These are phyloP conservation scores for Sphaerobolus stellatus DNA, from an alignment of 1,284 basidiomycete genomes.

Conservation along the genomic window DNA sequence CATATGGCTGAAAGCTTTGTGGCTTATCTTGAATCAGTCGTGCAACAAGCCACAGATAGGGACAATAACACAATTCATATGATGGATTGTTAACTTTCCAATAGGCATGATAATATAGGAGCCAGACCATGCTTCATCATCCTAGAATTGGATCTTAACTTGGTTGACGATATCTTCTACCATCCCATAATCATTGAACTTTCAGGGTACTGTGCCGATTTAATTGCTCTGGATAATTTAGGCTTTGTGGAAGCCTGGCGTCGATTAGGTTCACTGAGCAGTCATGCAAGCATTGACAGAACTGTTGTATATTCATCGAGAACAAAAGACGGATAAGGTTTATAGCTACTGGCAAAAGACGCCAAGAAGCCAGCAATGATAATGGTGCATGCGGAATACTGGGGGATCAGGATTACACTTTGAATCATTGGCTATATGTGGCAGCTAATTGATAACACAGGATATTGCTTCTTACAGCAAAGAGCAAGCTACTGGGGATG, in stretches of 20 bases:
- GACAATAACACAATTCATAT: constrained; percentile 30
- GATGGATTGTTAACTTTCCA: constrained; percentile 38
- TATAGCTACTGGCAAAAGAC: no score
- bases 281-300: no score
- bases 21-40: constrained; percentile 40
- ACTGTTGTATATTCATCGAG: no score
- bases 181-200: constrained; percentile 40
- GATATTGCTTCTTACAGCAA: constrained; percentile 7
- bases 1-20: constrained; percentile 41
- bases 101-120: constrained; percentile 44
- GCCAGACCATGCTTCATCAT: constrained; percentile 42
- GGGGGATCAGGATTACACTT: no score
- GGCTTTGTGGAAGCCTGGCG: no score
- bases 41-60: constrained; percentile 43
- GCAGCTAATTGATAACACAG: neutral
- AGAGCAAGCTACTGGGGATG: constrained; percentile 11
- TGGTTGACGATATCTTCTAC: constrained; percentile 41
- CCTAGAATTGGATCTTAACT: constrained; percentile 36
- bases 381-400: no score
- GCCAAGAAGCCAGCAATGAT: no score
- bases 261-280: no score
- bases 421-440: neutral
- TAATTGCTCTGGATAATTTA: constrained; percentile 43
- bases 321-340: no score
- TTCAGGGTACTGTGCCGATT: constrained; percentile 33